phyloP scores from a whole-genome alignment of 495 filamentous ascomycete species.

The Oleoguttula mirabilis region DNA sequence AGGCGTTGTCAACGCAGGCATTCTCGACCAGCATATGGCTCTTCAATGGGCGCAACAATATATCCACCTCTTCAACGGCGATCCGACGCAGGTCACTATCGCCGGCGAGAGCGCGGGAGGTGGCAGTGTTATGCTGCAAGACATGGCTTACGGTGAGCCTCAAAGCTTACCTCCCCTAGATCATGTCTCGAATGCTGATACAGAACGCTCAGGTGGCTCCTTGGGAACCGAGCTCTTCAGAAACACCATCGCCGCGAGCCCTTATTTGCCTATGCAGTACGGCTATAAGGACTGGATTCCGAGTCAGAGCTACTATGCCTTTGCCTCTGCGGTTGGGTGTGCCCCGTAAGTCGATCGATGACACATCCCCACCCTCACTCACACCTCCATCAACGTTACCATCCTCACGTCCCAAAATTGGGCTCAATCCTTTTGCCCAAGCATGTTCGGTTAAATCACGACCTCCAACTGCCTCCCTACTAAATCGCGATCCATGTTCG shows the following conservation, averaged over 20 bases:
- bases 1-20: constrained; percentile 47
- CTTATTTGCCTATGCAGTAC: constrained; percentile 17
- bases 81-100: constrained; percentile 48
- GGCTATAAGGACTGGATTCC: constrained; percentile 35
- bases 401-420: too few species aligned
- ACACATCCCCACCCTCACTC: too few species aligned
- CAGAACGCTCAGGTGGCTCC: constrained; percentile 39
- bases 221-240: constrained; percentile 29
- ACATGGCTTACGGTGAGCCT: constrained; percentile 30
- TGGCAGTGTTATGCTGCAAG: constrained; percentile 39
- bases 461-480: too few species aligned
- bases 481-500: too few species aligned
- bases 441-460: too few species aligned
- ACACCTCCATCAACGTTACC: too few species aligned
- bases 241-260: constrained; percentile 6
- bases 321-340: constrained; percentile 43
- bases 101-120: constrained; percentile 53
- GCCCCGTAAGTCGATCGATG: too few species aligned
- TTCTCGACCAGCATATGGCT: constrained; percentile 56
- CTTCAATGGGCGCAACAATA: constrained; percentile 60
- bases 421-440: too few species aligned
- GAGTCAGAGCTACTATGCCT: constrained; percentile 42
- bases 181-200: too few species aligned
- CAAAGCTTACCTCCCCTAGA: too few species aligned
- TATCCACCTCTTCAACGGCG: constrained; percentile 57